Percentiles rank a stretch among this genome's conserved stretches.
phyloP scores from a whole-genome alignment of 768 basidiomycete genomes.

The Amanita exitialis region DNA sequence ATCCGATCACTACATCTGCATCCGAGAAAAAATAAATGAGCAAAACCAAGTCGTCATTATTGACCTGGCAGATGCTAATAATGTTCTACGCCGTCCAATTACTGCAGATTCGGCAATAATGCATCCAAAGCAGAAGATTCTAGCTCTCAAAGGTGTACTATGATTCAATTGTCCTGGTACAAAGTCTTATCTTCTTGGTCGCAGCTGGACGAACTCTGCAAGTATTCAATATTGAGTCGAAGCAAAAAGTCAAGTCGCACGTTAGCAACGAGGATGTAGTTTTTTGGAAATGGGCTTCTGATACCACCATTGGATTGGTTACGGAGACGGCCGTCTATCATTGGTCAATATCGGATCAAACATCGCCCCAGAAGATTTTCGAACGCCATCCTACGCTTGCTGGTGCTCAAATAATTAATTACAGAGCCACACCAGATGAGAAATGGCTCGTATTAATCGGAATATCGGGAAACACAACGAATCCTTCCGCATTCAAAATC shows the following conservation, averaged over 20 bases:
- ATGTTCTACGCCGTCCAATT: constrained; percentile 92
- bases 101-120: constrained; percentile 99
- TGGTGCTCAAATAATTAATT: constrained; percentile 97
- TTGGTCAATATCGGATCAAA: constrained; percentile 72
- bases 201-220: constrained; percentile 90
- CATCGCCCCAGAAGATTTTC: constrained; percentile 87
- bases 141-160: constrained; percentile 82
- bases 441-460: constrained; percentile 97
- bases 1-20: constrained; percentile 97
- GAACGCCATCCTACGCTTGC: constrained; percentile 93
- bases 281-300: constrained; percentile 98
- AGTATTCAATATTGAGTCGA: constrained; percentile 96
- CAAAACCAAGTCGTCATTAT: constrained; percentile 98
- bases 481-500: constrained; percentile 96
- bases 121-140: constrained; percentile 94
- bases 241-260: constrained; percentile 96
- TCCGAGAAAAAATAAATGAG: constrained; percentile 91
- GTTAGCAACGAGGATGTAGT: constrained; percentile 88
- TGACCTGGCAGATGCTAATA: constrained; percentile 94
- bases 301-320: constrained; percentile 87
- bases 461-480: constrained; percentile 85
- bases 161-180: background rate
- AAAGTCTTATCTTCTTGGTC: constrained; percentile 8
- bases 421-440: constrained; percentile 85
- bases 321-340: constrained; percentile 91